Evolutionary conservation across 257 asterid genomes (phyloP).

Genomic region (Agastache rugosa): DNA sequence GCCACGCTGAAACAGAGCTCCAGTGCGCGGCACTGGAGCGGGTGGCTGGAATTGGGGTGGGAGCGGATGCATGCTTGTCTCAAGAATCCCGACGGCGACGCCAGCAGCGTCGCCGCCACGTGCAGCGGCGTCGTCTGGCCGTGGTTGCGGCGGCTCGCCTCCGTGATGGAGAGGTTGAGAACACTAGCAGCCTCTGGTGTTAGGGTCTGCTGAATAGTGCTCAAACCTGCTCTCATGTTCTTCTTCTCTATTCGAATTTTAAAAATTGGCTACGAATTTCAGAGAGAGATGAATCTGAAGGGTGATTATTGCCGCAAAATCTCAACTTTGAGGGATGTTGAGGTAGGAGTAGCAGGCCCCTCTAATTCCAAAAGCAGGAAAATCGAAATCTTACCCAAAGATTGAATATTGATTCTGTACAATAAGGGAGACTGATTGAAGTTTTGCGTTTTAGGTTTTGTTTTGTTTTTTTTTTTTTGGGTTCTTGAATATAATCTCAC

Average conservation of each 20-base stretch:
- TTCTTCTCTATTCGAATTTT: constrained; percentile 6
- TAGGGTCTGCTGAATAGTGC: constrained; percentile 86
- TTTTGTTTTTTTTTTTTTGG: constrained; percentile 1
- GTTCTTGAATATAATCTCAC: constrained; percentile 12
- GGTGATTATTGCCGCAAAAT: constrained; percentile 6
- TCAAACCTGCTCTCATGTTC: constrained; percentile 87
- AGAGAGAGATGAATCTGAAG: constrained; percentile 22
- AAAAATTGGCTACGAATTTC: background rate
- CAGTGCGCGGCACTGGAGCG: constrained; percentile 92
- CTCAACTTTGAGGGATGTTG: background rate
- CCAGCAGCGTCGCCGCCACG: constrained; percentile 89
- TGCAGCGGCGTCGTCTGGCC: constrained; percentile 95
- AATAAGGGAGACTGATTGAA: constrained; percentile 27
- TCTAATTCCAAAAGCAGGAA: constrained; percentile 11
- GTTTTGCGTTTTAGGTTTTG: constrained; percentile 3
- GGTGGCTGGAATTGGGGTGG: constrained; percentile 92
- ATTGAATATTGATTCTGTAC: constrained; percentile 35
- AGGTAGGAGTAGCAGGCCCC: constrained; percentile 25
- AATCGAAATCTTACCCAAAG: constrained; percentile 25
- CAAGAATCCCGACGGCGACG: constrained; percentile 77
- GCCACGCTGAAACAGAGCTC: constrained; percentile 95
- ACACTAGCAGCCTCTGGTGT: constrained; percentile 86
- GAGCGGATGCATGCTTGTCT: constrained; percentile 92
- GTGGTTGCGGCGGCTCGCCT: constrained; percentile 84
- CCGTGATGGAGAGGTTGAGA: constrained; percentile 79